Conservation (phyloP, 305 asterid genomes). For the Fraxinus velutina region DNA sequence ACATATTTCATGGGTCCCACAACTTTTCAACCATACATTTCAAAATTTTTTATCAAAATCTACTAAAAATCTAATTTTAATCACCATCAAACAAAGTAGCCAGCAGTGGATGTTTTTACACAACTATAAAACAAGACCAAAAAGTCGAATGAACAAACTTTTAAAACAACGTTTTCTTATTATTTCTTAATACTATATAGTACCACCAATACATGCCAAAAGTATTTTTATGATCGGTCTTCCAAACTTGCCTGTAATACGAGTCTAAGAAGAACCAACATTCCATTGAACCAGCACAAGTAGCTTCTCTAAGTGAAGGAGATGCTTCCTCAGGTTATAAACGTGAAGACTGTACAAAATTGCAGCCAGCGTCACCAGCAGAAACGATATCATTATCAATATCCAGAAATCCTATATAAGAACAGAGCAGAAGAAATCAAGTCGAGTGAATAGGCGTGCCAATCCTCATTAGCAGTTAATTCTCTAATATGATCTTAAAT, state of each 20-base stretch:
- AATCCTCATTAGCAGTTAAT: neutral
- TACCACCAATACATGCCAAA: neutral
- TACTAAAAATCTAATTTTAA: too few species aligned
- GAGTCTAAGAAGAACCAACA: conserved; percentile 15
- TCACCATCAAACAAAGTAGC: too few species aligned
- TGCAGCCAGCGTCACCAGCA: conserved; percentile 60
- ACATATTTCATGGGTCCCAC: too few species aligned
- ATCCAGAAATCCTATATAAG: conserved; percentile 64
- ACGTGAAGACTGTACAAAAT: conserved; percentile 53
- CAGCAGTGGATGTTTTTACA: too few species aligned
- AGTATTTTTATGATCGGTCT: neutral
- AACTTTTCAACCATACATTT: too few species aligned
- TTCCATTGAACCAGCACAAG: conserved; percentile 20
- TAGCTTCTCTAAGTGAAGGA: conserved; percentile 61
- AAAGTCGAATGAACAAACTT: neutral
- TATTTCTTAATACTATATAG: neutral
- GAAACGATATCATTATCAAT: conserved; percentile 57
- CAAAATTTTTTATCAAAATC: too few species aligned
- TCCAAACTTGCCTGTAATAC: neutral
- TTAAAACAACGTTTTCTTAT: neutral
- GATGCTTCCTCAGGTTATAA: conserved; percentile 59
- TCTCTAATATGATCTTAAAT: neutral
- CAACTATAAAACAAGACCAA: neutral
- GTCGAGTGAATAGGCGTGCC: neutral
- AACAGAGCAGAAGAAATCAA: neutral